A percentile compares a stretch with the other conserved stretches of the same genome.
phyloP scores from a whole-genome alignment of 305 asterid genomes.

The Fraxinus velutina region DNA sequence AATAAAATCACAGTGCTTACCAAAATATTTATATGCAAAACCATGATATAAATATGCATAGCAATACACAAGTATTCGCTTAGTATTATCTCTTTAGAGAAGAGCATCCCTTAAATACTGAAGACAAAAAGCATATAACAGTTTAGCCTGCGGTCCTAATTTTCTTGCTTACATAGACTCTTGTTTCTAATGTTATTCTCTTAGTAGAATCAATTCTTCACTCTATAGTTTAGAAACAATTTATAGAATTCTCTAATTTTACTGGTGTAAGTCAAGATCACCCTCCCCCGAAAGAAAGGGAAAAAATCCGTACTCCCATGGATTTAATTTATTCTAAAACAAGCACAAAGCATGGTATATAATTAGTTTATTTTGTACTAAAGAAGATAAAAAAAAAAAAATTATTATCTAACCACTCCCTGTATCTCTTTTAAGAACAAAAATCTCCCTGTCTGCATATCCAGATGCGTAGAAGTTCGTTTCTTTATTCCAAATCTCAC shows the following conservation, averaged over 20 bases:
- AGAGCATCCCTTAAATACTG: neutral
- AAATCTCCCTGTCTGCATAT: neutral
- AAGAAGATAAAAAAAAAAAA: neutral
- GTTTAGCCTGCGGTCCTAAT: neutral
- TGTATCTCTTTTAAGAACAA: slow-evolving; percentile 4
- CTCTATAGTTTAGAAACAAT: neutral
- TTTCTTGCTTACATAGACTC: neutral
- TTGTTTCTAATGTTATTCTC: neutral
- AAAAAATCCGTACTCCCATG: neutral
- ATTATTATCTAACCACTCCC: neutral
- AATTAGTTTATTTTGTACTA: neutral
- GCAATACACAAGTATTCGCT: neutral
- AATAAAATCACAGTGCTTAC: too few relatives aligned
- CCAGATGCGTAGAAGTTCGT: neutral
- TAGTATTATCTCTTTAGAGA: neutral
- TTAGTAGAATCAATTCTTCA: neutral
- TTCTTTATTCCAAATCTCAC: neutral
- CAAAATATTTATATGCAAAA: too few relatives aligned
- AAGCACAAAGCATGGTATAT: neutral
- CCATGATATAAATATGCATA: neutral
- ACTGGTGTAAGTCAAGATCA: neutral
- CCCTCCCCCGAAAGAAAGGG: neutral
- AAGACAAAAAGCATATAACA: neutral
- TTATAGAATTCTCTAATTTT: neutral
- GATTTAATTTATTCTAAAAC: neutral